phyloP scores from a whole-genome alignment of 306 rosid genomes.

The Medicago lupulina region DNA sequence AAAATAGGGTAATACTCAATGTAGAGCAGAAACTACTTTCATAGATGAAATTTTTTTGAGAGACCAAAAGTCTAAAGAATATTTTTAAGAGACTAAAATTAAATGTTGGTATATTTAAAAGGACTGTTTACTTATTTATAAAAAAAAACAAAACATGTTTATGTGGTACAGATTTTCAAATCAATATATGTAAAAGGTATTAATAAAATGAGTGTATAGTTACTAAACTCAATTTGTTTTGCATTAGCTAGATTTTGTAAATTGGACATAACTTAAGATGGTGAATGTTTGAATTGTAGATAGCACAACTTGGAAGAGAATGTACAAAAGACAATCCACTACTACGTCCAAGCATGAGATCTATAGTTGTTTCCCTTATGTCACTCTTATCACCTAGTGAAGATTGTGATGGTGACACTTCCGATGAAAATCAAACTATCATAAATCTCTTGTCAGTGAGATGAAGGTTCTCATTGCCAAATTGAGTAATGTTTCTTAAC shows the following conservation, averaged over 20 bases:
- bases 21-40: too few species aligned
- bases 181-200: too few species aligned
- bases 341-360: constrained; percentile 87
- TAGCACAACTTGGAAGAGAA: constrained; percentile 77
- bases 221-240: too few species aligned
- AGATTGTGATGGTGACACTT: constrained; percentile 71
- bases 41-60: too few species aligned
- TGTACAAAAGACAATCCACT: constrained; percentile 85
- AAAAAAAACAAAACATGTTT: too few species aligned
- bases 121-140: too few species aligned
- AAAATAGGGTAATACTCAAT: too few species aligned
- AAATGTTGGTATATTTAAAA: too few species aligned
- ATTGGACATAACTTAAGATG: neutral
- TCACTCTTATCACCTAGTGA: constrained; percentile 71
- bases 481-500: constrained; percentile 20
- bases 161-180: too few species aligned
- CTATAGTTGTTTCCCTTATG: constrained; percentile 82
- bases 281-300: constrained; percentile 53
- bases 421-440: constrained; percentile 72
- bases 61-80: too few species aligned
- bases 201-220: too few species aligned
- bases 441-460: constrained; percentile 75
- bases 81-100: too few species aligned
- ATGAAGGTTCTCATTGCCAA: constrained; percentile 33
- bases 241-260: neutral